phyloP scores from a whole-genome alignment of 805 yeast genomes.

The Lachancea dasiensis region DNA sequence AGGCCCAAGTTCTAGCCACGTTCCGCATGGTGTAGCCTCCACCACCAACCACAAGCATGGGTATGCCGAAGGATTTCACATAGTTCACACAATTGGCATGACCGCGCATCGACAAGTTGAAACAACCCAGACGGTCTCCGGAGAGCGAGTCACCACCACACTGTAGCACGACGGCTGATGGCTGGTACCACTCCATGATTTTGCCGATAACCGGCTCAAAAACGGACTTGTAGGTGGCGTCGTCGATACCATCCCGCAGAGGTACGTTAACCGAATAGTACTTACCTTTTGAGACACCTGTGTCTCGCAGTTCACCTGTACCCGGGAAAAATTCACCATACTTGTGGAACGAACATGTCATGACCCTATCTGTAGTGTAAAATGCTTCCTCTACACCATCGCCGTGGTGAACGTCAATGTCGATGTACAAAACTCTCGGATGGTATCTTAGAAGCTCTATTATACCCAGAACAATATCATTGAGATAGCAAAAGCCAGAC shows the following conservation, averaged over 20 bases:
- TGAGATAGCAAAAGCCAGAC: constrained; percentile 90
- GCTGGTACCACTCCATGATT: constrained; percentile 82
- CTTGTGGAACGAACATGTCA: constrained; percentile 95
- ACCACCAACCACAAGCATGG: constrained; percentile 92
- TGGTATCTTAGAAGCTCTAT: constrained; percentile 80
- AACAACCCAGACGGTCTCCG: constrained; percentile 93
- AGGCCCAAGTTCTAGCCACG: constrained; percentile 90
- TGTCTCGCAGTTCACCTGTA: constrained; percentile 80
- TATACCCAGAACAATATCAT: constrained; percentile 88
- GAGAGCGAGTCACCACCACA: constrained; percentile 98
- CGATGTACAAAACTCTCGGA: constrained; percentile 88
- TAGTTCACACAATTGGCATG: constrained; percentile 95
- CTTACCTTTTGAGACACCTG: constrained; percentile 80
- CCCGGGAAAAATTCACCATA: constrained; percentile 93
- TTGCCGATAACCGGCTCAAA: constrained; percentile 83
- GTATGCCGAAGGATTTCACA: constrained; percentile 79
- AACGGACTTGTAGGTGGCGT: constrained; percentile 66
- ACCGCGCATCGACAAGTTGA: constrained; percentile 86
- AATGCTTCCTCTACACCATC: constrained; percentile 98
- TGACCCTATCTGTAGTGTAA: constrained; percentile 88
- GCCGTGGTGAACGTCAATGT: constrained; percentile 94
- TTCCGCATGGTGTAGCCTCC: constrained; percentile 98
- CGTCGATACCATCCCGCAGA: constrained; percentile 89
- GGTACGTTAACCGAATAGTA: constrained; percentile 84
- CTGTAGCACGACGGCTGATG: constrained; percentile 93